These are phyloP conservation scores for Argentina anserina DNA, from an alignment of 306 rosid species.

Conservation along the genomic window DNA sequence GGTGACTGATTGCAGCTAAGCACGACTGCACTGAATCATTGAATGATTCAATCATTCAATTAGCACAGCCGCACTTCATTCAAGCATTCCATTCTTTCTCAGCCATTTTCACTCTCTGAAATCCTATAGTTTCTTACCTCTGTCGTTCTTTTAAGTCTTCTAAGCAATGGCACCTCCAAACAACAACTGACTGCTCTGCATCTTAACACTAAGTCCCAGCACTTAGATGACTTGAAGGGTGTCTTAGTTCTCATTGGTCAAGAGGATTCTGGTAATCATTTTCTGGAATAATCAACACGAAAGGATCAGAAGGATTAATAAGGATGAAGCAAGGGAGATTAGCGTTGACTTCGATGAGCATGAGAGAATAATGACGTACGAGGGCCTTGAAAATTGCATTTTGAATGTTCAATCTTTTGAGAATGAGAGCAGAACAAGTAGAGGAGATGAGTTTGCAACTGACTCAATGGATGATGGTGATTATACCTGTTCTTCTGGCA, in stretches of 20 bases:
- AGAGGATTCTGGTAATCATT: background rate
- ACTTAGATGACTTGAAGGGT: conserved; percentile 1
- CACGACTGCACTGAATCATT: too few species aligned
- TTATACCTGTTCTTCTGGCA: conserved; percentile 80
- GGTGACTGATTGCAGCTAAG: too few species aligned
- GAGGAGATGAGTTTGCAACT: conserved; percentile 78
- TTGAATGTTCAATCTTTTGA: conserved; percentile 55
- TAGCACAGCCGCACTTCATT: too few species aligned
- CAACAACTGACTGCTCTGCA: background rate
- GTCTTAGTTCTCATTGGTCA: background rate
- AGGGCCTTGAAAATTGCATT: conserved; percentile 91
- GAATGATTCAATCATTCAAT: too few species aligned
- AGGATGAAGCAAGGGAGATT: conserved; percentile 56
- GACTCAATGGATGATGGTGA: conserved; percentile 71
- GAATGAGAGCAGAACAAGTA: conserved; percentile 71
- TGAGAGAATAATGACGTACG: conserved; percentile 68
- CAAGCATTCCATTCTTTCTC: too few species aligned
- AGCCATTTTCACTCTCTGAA: too few species aligned
- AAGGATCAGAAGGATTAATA: conserved; percentile 11
- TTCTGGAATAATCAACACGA: background rate
- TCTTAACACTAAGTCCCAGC: background rate
- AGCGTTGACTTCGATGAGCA: conserved; percentile 85
- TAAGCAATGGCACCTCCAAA: conserved; percentile 8
- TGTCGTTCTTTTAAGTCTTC: background rate
- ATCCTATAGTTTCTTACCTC: background rate